Evolutionary conservation across 2,329 filamentous ascomycete genomes (phyloP), one percentile per base, ranked within the genome.

Genomic region (Diaporthe citriasiana): DNA sequence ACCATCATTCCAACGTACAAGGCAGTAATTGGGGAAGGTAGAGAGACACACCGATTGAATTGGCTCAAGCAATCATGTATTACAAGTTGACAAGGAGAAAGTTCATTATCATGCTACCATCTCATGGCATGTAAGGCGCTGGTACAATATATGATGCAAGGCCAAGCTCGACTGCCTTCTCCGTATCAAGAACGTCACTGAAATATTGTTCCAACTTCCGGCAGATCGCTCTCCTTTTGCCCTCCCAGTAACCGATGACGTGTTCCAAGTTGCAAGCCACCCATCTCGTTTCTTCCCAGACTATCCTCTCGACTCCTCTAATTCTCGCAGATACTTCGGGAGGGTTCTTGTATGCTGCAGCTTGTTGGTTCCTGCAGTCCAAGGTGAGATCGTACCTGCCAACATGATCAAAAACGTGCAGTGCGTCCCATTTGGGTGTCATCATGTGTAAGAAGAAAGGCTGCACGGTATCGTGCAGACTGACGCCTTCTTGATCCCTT

Each of bases 401-500:
- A 3, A 70, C 40, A 12, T 50, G 40, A 50, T 50, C 53, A 33
- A 70, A 70, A 10, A 70, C 40, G 3, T 70, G 53, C 22, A n/a
- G 30, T 19, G 68, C 68, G 13, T 70, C 68, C 68, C 53, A 59
- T 25, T 70, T 70, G 1, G 53, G 68, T 7, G 53, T 50, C 22
- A 57, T 35, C 53, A 70, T 70, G 22, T 70, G 53, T 17, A 59
- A 27, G 53, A 59, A 70, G 13, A 70, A 70, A 15, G 68, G 27
- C 22, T 42, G 53, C 13, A 71, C 42, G 30, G n/a, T 7, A 13
- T 51, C 69, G n/a, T 30, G 59, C 22, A n/a, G 9, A 4, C 3
- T 25, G 30, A 4, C 5, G 7, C 47, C 59, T 8, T 33, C 27
- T 47, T 47, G 4, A 1, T 50, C 40, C 53, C 42, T 33, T 25